These are phyloP conservation scores for Coriolopsis trogii DNA, from an alignment of 1,284 basidiomycete species.

Conservation along the genomic window DNA sequence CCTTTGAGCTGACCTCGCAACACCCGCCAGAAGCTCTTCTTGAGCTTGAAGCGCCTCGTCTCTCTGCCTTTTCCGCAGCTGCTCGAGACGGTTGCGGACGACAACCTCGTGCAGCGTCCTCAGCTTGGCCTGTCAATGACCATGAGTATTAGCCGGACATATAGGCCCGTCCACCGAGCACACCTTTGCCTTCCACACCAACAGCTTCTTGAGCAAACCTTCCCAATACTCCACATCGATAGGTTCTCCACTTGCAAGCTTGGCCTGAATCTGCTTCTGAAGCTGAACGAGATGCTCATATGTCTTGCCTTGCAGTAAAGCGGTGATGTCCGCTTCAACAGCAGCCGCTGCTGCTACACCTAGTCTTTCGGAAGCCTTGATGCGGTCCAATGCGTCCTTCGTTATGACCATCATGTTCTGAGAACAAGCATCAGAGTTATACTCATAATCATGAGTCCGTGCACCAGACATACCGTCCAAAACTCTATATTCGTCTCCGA, in stretches of 20 bases:
- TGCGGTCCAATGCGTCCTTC: conserved; percentile 86
- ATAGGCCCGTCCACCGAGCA: conserved; percentile 13
- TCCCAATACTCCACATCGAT: conserved; percentile 99
- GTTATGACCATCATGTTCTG: conserved; percentile 98
- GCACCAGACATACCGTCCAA: conserved; percentile 80
- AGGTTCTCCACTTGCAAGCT: conserved; percentile 90
- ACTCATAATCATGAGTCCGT: not conserved
- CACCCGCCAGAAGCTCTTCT: conserved; percentile 86
- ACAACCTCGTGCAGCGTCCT: conserved; percentile 94
- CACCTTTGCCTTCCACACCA: conserved; percentile 99
- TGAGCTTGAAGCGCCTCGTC: conserved; percentile 94
- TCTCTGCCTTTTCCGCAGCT: conserved; percentile 92
- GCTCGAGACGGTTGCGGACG: conserved; percentile 92
- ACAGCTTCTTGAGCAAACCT: conserved; percentile 83
- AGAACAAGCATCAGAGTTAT: conserved; percentile 6
- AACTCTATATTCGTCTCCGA: conserved; percentile 90
- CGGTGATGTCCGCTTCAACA: conserved; percentile 81
- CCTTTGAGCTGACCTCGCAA: conserved; percentile 57
- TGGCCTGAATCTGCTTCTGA: conserved; percentile 86
- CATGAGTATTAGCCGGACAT: not conserved
- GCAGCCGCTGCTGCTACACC: conserved; percentile 69
- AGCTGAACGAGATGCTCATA: conserved; percentile 83
- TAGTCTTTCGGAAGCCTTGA: conserved; percentile 61
- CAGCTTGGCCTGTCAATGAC: conserved; percentile 73
- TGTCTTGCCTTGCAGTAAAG: conserved; percentile 77